Conservation (phyloP, 176 grass and related monocot species). For the Eleusine indica region DNA sequence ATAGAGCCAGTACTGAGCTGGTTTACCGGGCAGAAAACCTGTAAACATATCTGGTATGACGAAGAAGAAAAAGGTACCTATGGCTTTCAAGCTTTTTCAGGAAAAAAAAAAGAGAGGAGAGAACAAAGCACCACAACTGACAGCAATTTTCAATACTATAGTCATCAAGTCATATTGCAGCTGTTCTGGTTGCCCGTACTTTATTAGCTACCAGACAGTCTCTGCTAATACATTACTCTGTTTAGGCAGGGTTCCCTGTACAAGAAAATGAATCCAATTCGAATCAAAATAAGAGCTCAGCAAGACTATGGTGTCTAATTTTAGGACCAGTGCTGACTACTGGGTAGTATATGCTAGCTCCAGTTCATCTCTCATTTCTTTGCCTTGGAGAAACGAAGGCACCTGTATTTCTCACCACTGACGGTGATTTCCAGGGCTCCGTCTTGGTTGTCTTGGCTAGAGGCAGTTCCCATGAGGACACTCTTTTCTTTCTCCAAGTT, state of each 20-base stretch:
- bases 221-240: background rate
- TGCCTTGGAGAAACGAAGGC: slow-evolving; percentile 97
- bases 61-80: background rate
- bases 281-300: slow-evolving; percentile 12
- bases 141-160: background rate
- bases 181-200: background rate
- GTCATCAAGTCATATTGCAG: background rate
- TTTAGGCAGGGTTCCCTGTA: slow-evolving; percentile 29
- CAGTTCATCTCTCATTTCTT: slow-evolving; percentile 70
- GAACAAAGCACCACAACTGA: background rate
- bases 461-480: slow-evolving; percentile 93
- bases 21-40: slow-evolving; percentile 23
- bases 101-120: slow-evolving; percentile 10
- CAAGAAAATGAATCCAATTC: slow-evolving; percentile 28
- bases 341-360: background rate
- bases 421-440: slow-evolving; percentile 98
- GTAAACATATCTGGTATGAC: background rate
- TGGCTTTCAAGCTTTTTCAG: slow-evolving; percentile 26
- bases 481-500: slow-evolving; percentile 99
- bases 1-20: background rate
- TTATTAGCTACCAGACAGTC: background rate
- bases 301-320: background rate
- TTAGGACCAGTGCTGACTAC: background rate
- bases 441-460: slow-evolving; percentile 92
- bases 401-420: slow-evolving; percentile 96